Evolutionary conservation across 2,329 filamentous ascomycete species (phyloP).

Genomic region (Botrytis cinerea): DNA sequence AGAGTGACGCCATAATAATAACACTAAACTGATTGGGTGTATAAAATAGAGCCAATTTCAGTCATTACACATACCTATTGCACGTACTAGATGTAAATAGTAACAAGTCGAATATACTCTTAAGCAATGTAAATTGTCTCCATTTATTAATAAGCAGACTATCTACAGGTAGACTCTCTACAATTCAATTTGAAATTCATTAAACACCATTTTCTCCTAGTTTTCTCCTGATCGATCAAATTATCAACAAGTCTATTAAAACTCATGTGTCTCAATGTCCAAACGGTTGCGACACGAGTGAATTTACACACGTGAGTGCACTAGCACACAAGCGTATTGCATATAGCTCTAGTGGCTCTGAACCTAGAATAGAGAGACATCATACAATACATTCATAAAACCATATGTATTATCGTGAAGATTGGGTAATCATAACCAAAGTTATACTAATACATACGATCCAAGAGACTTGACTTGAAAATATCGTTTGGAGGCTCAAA

Average conservation of each 20-base stretch:
- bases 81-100: not conserved
- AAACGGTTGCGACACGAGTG: no score
- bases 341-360: no score
- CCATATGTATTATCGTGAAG: no score
- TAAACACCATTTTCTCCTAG: not conserved
- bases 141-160: not conserved
- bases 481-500: not conserved
- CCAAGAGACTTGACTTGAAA: not conserved
- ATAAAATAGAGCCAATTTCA: not conserved
- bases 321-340: no score
- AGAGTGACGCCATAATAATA: no score
- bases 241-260: not conserved
- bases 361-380: no score
- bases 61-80: not conserved
- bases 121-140: not conserved
- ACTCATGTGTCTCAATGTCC: not conserved
- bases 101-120: not conserved
- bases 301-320: no score
- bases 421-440: no score
- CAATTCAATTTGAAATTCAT: fast-evolving
- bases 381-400: no score
- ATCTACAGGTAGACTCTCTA: not conserved
- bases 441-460: not conserved
- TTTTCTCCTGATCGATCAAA: not conserved
- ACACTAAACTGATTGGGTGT: no score